phyloP scores from a whole-genome alignment of 1,284 basidiomycete genomes.

The Ustilago loliicola region DNA sequence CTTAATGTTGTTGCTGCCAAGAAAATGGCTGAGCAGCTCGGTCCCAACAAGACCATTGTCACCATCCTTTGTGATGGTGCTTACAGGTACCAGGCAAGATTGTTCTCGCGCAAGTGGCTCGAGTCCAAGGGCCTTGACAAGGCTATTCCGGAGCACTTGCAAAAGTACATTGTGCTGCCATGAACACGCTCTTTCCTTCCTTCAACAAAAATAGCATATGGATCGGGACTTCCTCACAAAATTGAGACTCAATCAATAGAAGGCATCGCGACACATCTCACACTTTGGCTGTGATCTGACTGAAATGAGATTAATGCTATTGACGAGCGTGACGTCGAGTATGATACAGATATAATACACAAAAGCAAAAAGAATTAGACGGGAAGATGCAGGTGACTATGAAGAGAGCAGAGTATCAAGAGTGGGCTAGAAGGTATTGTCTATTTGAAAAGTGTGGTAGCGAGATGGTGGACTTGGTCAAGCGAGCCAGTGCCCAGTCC shows the following conservation, averaged over 20 bases:
- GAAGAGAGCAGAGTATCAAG: background rate
- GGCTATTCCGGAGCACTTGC: slow-evolving; percentile 85
- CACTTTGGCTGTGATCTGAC: background rate
- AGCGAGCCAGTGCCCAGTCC: slow-evolving; percentile 45
- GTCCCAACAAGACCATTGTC: slow-evolving; percentile 83
- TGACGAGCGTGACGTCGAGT: background rate
- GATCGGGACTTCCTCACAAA: background rate
- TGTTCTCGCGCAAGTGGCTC: slow-evolving; percentile 97
- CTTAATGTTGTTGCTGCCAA: slow-evolving; percentile 94
- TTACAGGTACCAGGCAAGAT: slow-evolving; percentile 92
- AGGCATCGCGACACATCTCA: background rate
- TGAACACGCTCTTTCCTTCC: slow-evolving; percentile 20
- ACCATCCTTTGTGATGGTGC: slow-evolving; percentile 96
- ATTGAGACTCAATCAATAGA: background rate
- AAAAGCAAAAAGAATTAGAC: slow-evolving; percentile 5
- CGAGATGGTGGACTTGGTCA: slow-evolving; percentile 29
- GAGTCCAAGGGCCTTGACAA: slow-evolving; percentile 82
- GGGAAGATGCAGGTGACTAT: slow-evolving; percentile 7
- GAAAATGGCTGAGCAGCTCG: slow-evolving; percentile 87
- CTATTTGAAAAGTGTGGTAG: slow-evolving; percentile 14
- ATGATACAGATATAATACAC: slow-evolving; percentile 33
- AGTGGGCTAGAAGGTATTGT: slow-evolving; percentile 16
- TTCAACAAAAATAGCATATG: background rate
- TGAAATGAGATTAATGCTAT: background rate
- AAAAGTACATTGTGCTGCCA: slow-evolving; percentile 87